phyloP scores from a whole-genome alignment of 2,329 filamentous ascomycete genomes.

The Epichloe hybrida region DNA sequence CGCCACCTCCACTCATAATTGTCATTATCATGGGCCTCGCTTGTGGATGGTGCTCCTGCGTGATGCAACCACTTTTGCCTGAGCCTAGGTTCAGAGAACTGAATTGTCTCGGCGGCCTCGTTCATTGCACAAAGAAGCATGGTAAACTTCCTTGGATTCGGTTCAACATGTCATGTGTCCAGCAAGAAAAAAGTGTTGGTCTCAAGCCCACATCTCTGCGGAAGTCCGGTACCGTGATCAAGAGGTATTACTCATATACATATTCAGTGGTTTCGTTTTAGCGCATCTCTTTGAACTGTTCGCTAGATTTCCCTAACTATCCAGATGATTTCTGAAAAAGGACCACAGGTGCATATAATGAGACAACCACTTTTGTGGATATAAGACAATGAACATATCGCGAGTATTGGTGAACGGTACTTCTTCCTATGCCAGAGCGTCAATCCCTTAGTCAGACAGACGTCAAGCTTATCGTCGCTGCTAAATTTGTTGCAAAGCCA shows the following conservation, averaged over 20 bases:
- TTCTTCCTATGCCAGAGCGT: constrained; percentile 56
- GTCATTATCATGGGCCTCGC: not conserved
- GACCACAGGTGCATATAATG: constrained; percentile 57
- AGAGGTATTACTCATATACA: constrained; percentile 31
- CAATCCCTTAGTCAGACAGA: constrained; percentile 20
- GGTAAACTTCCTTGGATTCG: too few relatives aligned
- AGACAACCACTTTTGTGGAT: constrained; percentile 65
- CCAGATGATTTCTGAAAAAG: constrained; percentile 53
- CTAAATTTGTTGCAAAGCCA: constrained; percentile 53
- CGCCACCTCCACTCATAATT: constrained; percentile 7
- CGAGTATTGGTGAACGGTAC: constrained; percentile 61
- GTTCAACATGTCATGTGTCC: too few relatives aligned
- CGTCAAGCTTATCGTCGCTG: constrained; percentile 20
- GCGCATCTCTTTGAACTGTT: too few relatives aligned
- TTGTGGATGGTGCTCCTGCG: not conserved
- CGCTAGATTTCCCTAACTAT: constrained; percentile 38
- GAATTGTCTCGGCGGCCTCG: not conserved
- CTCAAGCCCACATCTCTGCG: constrained; percentile 26
- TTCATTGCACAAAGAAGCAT: too few relatives aligned
- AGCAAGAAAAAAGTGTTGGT: too few relatives aligned
- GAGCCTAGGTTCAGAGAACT: not conserved
- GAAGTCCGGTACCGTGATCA: constrained; percentile 32
- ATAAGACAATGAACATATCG: constrained; percentile 57
- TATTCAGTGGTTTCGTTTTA: constrained; percentile 10
- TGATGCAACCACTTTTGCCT: not conserved